These are phyloP conservation scores for Torulaspora pretoriensis DNA, from an alignment of 1,139 yeast species.

Conservation along the genomic window DNA sequence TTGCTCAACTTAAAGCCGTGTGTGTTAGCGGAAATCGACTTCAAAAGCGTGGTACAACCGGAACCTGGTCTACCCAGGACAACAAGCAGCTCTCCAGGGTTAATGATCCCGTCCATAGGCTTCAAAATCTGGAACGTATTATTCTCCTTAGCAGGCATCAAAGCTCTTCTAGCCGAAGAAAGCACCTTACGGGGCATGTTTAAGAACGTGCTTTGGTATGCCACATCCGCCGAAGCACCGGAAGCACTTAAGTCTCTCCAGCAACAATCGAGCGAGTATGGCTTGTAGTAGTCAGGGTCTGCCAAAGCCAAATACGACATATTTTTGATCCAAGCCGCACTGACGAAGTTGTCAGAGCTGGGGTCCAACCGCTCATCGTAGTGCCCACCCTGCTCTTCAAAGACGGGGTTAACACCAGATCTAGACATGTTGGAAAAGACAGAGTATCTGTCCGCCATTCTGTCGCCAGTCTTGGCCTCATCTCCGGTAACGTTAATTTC, in stretches of 20 bases:
- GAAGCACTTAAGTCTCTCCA: slow-evolving; percentile 65
- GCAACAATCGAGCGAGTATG: slow-evolving; percentile 61
- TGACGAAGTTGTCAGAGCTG: slow-evolving; percentile 49
- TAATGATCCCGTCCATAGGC: slow-evolving; percentile 62
- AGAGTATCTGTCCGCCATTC: slow-evolving; percentile 3
- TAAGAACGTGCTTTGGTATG: slow-evolving; percentile 68
- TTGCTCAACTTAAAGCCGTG: slow-evolving; percentile 62
- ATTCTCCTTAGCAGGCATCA: slow-evolving; percentile 29
- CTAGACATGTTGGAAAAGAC: slow-evolving; percentile 4
- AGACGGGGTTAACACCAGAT: slow-evolving; percentile 26
- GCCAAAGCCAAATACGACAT: slow-evolving; percentile 51
- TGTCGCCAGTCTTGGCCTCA: not conserved
- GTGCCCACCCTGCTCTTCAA: slow-evolving; percentile 22
- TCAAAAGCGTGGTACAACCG: slow-evolving; percentile 76
- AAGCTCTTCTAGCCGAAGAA: slow-evolving; percentile 23
- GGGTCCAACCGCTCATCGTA: slow-evolving; percentile 52
- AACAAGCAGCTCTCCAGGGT: slow-evolving; percentile 71
- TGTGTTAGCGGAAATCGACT: slow-evolving; percentile 65
- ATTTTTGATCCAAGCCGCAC: slow-evolving; percentile 72
- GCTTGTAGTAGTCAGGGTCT: slow-evolving; percentile 64
- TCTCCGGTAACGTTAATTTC: not conserved
- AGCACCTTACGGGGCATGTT: slow-evolving; percentile 42
- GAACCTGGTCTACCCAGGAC: slow-evolving; percentile 83
- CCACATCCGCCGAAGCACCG: slow-evolving; percentile 75
- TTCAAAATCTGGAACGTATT: slow-evolving; percentile 52